A percentile compares a stretch with the other conserved stretches of the same genome.
Evolutionary conservation across 345 rosid species (phyloP).

Genomic region (Fremontodendron californicum): DNA sequence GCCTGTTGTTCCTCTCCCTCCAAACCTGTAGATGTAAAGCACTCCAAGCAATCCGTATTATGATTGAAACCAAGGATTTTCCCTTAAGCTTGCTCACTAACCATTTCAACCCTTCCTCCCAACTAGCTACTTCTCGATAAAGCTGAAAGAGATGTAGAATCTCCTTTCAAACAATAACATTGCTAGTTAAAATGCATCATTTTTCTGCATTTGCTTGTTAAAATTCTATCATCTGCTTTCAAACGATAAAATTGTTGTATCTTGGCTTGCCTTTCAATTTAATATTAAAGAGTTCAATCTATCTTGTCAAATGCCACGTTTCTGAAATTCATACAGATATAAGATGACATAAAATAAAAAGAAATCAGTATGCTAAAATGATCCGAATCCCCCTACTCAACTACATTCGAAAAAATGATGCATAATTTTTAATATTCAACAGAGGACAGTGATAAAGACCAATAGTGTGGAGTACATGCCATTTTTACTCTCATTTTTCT

Average conservation of each 20-base stretch:
- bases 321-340: neutral
- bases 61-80: no score
- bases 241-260: neutral
- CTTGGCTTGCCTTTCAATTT: neutral
- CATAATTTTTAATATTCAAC: neutral
- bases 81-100: no score
- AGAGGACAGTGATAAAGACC: slow-evolving; percentile 34
- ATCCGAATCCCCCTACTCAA: neutral
- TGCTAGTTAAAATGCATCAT: neutral
- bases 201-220: neutral
- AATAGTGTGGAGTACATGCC: slow-evolving; percentile 45
- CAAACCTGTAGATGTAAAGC: no score
- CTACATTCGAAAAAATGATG: neutral
- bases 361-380: neutral
- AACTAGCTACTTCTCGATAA: no score
- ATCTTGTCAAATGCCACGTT: neutral
- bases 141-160: no score
- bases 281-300: neutral
- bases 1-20: no score
- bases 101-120: no score
- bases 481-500: slow-evolving; percentile 37
- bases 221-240: neutral
- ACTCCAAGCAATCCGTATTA: no score
- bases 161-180: no score
- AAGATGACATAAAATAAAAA: no score